Conservation (phyloP, 2,329 filamentous ascomycete species). For the Colletotrichum shisoi region DNA sequence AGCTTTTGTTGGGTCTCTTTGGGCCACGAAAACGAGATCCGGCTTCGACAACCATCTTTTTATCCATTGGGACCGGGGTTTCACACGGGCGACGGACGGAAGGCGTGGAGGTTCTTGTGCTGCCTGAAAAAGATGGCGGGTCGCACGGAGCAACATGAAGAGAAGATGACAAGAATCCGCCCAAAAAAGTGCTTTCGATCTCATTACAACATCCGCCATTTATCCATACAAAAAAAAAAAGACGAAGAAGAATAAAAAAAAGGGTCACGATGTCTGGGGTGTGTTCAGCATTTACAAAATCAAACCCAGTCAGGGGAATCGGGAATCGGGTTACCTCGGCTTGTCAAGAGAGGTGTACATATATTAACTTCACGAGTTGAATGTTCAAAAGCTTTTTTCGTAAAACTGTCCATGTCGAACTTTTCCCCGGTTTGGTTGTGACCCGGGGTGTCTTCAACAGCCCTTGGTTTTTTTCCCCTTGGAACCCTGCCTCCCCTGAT, state of each 20-base stretch:
- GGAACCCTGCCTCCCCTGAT: too few species aligned
- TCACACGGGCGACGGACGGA: constrained; percentile 24
- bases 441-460: background rate
- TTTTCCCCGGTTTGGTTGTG: too few species aligned
- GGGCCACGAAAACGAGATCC: constrained; percentile 8
- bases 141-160: constrained; percentile 15
- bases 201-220: background rate
- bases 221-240: background rate
- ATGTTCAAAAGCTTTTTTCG: constrained; percentile 29
- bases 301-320: background rate
- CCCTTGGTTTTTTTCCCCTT: background rate
- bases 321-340: constrained; percentile 13
- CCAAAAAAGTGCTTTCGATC: constrained; percentile 20
- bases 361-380: constrained; percentile 25
- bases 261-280: background rate
- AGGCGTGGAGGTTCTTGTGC: background rate
- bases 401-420: background rate
- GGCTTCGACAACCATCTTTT: constrained; percentile 7
- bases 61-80: constrained; percentile 32
- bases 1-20: constrained; percentile 31
- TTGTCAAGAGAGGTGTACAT: constrained; percentile 29
- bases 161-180: constrained; percentile 1
- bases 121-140: background rate
- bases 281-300: constrained; percentile 13
- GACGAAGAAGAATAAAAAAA: too few species aligned